Evolutionary conservation across 495 filamentous ascomycete genomes (phyloP).

Genomic region (Aspergillus affinis): DNA sequence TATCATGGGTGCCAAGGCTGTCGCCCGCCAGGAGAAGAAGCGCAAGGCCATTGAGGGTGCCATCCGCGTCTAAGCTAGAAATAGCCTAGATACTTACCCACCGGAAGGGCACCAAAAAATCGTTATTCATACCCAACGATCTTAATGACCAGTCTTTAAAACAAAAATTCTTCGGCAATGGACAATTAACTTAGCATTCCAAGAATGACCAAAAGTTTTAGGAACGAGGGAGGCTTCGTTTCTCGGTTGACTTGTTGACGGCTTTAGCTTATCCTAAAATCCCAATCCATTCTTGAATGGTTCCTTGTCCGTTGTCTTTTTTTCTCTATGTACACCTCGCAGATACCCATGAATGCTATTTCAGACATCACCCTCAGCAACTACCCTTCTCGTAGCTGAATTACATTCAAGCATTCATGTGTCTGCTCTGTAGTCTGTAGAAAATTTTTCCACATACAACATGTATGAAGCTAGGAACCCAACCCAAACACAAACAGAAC

Average conservation of each 20-base stretch:
- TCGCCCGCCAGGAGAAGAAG: slow-evolving; percentile 91
- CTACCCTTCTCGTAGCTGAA: slow-evolving; percentile 3
- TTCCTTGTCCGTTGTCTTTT: slow-evolving; percentile 7
- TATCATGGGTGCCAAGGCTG: slow-evolving; percentile 98
- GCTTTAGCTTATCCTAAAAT: slow-evolving; percentile 35
- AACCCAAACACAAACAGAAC: neutral
- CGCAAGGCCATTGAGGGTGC: slow-evolving; percentile 88
- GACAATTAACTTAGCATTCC: slow-evolving; percentile 23
- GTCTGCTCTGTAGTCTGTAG: slow-evolving; percentile 13
- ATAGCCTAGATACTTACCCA: neutral
- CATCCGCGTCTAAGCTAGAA: slow-evolving; percentile 81
- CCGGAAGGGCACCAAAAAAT: slow-evolving; percentile 10
- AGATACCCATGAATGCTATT: slow-evolving; percentile 54
- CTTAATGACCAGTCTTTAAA: slow-evolving; percentile 21
- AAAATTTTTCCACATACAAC: neutral
- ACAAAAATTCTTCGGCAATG: slow-evolving; percentile 15
- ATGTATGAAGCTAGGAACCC: too few species aligned
- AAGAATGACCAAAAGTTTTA: slow-evolving; percentile 12
- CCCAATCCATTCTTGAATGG: slow-evolving; percentile 25
- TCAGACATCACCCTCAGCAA: slow-evolving; percentile 27
- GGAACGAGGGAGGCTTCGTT: neutral
- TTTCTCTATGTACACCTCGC: slow-evolving; percentile 43
- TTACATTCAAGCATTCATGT: slow-evolving; percentile 26
- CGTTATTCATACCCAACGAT: slow-evolving; percentile 10
- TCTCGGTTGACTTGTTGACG: slow-evolving; percentile 31